Percentiles rank a stretch among this genome's conserved stretches.
phyloP scores from a whole-genome alignment of 805 yeast genomes.

The Metschnikowia colocasiae region DNA sequence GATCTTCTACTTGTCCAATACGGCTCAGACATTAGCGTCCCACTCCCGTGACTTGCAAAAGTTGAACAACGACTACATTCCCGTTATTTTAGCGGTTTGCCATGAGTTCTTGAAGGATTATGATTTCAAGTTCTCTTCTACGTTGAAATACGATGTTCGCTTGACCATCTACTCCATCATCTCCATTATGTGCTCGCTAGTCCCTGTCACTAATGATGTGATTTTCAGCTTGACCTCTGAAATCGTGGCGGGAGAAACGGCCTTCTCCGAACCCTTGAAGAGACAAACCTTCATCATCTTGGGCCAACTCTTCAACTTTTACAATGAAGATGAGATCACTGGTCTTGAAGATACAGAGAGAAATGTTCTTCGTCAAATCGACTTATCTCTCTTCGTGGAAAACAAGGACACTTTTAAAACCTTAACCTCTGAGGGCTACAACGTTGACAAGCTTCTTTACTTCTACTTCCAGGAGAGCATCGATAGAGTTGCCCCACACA shows the following conservation, averaged over 20 bases:
- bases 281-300: slow-evolving; percentile 38
- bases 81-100: slow-evolving; percentile 54
- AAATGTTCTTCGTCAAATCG: slow-evolving; percentile 18
- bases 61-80: slow-evolving; percentile 48
- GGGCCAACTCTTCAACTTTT: slow-evolving; percentile 39
- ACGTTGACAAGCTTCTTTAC: slow-evolving; percentile 29
- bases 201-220: slow-evolving; percentile 46
- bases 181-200: slow-evolving; percentile 71
- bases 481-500: slow-evolving; percentile 18
- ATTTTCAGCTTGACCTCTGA: slow-evolving; percentile 33
- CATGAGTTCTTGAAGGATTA: slow-evolving; percentile 46
- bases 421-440: slow-evolving; percentile 25
- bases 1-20: slow-evolving; percentile 72
- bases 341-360: neutral
- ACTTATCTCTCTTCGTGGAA: slow-evolving; percentile 6
- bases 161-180: slow-evolving; percentile 80
- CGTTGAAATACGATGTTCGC: slow-evolving; percentile 53
- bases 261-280: slow-evolving; percentile 19
- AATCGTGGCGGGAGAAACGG: slow-evolving; percentile 25
- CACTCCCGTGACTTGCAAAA: slow-evolving; percentile 44
- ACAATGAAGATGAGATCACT: slow-evolving; percentile 15
- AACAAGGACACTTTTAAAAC: slow-evolving; percentile 9
- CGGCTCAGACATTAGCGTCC: slow-evolving; percentile 67
- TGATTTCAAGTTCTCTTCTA: slow-evolving; percentile 16
- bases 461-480: slow-evolving; percentile 27